phyloP scores from a whole-genome alignment of 2,329 filamentous ascomycete species.

The Neonectria coccinea region DNA sequence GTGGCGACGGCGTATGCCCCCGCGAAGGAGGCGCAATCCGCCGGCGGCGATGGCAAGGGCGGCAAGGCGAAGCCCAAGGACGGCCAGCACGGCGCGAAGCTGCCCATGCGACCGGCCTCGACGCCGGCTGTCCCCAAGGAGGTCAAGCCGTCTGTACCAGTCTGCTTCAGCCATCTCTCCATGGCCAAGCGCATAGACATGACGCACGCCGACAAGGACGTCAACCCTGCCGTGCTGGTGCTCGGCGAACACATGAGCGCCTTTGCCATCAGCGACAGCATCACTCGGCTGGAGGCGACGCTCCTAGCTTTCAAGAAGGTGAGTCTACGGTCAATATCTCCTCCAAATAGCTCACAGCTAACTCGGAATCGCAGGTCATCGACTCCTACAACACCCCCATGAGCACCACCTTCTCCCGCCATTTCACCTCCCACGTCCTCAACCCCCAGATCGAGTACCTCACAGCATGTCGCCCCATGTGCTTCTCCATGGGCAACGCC shows the following conservation, averaged over 20 bases:
- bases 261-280: conserved; percentile 90
- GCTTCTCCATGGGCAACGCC: conserved; percentile 96
- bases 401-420: conserved; percentile 85
- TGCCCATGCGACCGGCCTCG: conserved; percentile 49
- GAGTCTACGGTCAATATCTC: conserved; percentile 33
- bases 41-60: conserved; percentile 57
- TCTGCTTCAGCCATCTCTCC: conserved; percentile 85
- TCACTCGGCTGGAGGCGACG: conserved; percentile 87
- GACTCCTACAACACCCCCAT: conserved; percentile 91
- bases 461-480: conserved; percentile 92
- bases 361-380: conserved; percentile 74
- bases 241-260: conserved; percentile 91
- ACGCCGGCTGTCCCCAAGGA: conserved; percentile 58
- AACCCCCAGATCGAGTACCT: conserved; percentile 97
- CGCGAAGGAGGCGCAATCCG: conserved; percentile 50
- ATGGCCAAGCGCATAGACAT: conserved; percentile 69
- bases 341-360: conserved; percentile 6
- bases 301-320: conserved; percentile 91
- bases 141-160: conserved; percentile 71
- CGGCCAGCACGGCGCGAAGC: conserved; percentile 51
- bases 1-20: conserved; percentile 60
- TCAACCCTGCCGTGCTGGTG: conserved; percentile 86
- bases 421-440: conserved; percentile 90
- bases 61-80: conserved; percentile 62
- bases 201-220: conserved; percentile 75